Evolutionary conservation across 176 grass and related monocot genomes (phyloP), one percentile per base, ranked within the genome.

Genomic region (Saccharum spontaneum): DNA sequence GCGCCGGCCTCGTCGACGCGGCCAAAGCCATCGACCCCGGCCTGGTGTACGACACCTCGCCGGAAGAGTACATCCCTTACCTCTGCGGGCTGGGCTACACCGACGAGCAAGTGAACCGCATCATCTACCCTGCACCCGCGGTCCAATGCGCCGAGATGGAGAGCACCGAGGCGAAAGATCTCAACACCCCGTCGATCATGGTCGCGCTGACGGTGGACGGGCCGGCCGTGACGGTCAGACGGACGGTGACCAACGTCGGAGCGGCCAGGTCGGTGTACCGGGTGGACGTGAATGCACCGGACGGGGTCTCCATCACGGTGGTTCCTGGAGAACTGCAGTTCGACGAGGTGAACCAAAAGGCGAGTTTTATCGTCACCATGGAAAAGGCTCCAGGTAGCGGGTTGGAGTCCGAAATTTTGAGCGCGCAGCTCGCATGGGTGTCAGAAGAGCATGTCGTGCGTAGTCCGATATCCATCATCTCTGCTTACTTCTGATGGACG

Each of bases 161-260:
- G 23, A 67, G 0, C 83, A 89, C 63, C 28, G 63, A 31, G 63
- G 78, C 62, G 63, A 89, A 85, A 36, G 79, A 97, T 46, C 89
- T 97, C 65, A 94, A 97, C 60, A 86, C 87, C 13, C 88, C 95
- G 0, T 89, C 92, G 24, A 84, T 94, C 52, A 57, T 67, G 78
- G 78, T 62, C 7, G 73, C 81, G 34, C 11, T 86, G 72, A 70
- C 86, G 8, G 68, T 16, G 54, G 12, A 18, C 18, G 49, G 38
- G 52, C 82, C 52, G 23, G 17, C 46, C 54, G 11, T 82, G 78
- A 86, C 38, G 72, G 87, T 84, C 69, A 85, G 18, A 24, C 86
- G 92, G 50, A 84, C 86, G 0, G 86, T 94, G 84, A 92, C 90
- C 5, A 94, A 97, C 77, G 95, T 97, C 43, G 95, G 86, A 24